Percentiles rank a stretch among this genome's conserved stretches.
Conservation (phyloP, 2,329 filamentous ascomycete genomes). For the Claviceps sp. region DNA sequence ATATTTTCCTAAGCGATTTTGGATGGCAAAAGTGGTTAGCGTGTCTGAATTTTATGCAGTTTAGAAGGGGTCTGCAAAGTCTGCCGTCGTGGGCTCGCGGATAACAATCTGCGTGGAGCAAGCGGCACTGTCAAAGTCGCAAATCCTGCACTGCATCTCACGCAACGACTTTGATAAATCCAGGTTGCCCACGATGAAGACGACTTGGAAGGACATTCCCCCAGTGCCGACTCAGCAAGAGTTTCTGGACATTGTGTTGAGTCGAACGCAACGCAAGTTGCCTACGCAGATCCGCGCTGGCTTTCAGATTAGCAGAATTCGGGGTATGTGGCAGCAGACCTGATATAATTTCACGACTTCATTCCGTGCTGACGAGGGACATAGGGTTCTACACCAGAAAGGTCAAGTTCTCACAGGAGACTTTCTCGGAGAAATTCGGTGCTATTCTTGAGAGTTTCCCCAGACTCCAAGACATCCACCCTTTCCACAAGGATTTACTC, state of each 20-base stretch:
- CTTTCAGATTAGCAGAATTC: conserved; percentile 87
- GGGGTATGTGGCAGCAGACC: conserved; percentile 30
- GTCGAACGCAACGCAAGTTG: conserved; percentile 79
- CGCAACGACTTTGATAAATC: not conserved
- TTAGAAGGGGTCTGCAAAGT: not conserved
- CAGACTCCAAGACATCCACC: conserved; percentile 84
- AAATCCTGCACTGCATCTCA: conserved; percentile 1
- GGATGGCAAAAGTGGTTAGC: not conserved
- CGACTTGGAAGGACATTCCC: conserved; percentile 63
- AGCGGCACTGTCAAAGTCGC: conserved; percentile 2
- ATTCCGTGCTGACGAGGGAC: not conserved
- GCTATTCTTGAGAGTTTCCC: conserved; percentile 89
- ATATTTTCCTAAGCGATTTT: not conserved
- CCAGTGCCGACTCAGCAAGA: conserved; percentile 87
- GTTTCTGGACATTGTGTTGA: conserved; percentile 94
- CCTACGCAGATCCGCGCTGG: conserved; percentile 92
- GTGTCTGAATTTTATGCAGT: not conserved
- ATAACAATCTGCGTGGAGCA: not conserved
- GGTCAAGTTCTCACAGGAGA: conserved; percentile 97
- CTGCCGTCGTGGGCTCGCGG: not conserved
- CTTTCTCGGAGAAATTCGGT: conserved; percentile 85
- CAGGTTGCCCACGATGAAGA: conserved; percentile 38
- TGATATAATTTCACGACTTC: not conserved
- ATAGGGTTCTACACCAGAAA: conserved; percentile 88
- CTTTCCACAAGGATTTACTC: conserved; percentile 71